Conservation (phyloP, 371 early-diverging fungal genomes). For the Mucor sp. region DNA sequence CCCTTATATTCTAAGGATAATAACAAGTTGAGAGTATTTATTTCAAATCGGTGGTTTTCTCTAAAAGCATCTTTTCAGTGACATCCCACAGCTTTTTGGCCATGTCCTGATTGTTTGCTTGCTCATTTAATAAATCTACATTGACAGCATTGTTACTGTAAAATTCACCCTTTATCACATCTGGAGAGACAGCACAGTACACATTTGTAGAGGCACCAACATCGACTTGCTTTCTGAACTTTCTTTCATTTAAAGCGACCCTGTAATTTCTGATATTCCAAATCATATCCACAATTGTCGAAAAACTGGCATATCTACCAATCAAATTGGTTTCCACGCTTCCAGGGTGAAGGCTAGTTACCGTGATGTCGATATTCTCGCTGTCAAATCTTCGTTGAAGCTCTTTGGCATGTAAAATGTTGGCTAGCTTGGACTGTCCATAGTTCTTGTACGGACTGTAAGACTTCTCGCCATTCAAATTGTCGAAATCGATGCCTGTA, state of each 20-base stretch:
- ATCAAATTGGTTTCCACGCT: not conserved
- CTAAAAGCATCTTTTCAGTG: not conserved
- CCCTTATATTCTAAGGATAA: too few relatives aligned
- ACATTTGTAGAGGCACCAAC: slow-evolving; percentile 6
- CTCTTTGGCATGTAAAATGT: slow-evolving; percentile 59
- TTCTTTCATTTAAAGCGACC: not conserved
- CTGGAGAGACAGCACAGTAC: slow-evolving; percentile 9
- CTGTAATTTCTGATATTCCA: not conserved
- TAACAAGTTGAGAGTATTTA: not conserved
- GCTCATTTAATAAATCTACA: not conserved
- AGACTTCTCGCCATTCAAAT: slow-evolving; percentile 38
- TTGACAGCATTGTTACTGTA: slow-evolving; percentile 4
- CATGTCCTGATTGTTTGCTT: slow-evolving; percentile 1
- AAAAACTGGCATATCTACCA: not conserved
- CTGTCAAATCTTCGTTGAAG: slow-evolving; percentile 44
- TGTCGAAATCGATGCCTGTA: slow-evolving; percentile 26
- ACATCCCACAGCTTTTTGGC: not conserved
- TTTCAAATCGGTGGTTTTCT: not conserved
- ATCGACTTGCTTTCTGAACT: not conserved
- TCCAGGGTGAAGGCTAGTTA: slow-evolving; percentile 9
- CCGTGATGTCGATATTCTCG: not conserved
- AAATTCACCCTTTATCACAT: slow-evolving; percentile 1
- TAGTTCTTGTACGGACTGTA: slow-evolving; percentile 8
- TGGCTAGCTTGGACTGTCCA: slow-evolving; percentile 14
- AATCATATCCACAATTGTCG: not conserved